Conservation (phyloP, 139 green algal genomes). For the Tetratostichococcus sp. region DNA sequence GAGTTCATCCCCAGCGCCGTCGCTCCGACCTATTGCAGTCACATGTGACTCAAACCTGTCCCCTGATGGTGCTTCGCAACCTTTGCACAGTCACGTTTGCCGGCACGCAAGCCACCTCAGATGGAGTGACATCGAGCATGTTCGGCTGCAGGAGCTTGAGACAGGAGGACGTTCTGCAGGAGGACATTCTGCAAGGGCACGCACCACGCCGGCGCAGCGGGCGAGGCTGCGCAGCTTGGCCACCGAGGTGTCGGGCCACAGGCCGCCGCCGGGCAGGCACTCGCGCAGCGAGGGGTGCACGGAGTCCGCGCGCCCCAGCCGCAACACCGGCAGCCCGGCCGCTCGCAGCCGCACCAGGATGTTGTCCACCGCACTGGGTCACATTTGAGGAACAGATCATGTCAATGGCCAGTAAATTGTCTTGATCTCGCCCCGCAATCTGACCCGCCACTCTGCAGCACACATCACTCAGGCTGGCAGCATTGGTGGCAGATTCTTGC, state of each 20-base stretch:
- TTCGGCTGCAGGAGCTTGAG: background rate
- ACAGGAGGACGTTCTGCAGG: too few relatives aligned
- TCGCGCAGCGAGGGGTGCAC: constrained; percentile 52
- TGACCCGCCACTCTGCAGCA: too few relatives aligned
- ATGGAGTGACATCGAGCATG: too few relatives aligned
- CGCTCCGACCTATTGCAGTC: constrained; percentile 46
- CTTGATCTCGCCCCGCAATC: too few relatives aligned
- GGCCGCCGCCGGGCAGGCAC: constrained; percentile 48
- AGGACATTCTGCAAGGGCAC: background rate
- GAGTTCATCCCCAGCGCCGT: constrained; percentile 73
- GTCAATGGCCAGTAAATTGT: background rate
- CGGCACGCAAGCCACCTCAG: too few relatives aligned
- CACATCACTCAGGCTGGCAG: too few relatives aligned
- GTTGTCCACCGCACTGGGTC: constrained; percentile 86
- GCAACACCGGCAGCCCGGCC: constrained; percentile 53
- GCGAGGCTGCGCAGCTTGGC: constrained; percentile 13
- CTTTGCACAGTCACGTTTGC: too few relatives aligned
- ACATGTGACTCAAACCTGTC: background rate
- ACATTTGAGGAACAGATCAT: background rate
- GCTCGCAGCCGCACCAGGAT: constrained; percentile 79
- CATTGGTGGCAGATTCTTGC: background rate
- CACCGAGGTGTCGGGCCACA: constrained; percentile 31
- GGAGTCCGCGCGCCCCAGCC: constrained; percentile 53
- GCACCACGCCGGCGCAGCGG: constrained; percentile 20
- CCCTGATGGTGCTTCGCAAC: too few relatives aligned